Conservation (phyloP, 2,329 filamentous ascomycete species). For the Ophiocordyceps camponoti-leonardi region DNA sequence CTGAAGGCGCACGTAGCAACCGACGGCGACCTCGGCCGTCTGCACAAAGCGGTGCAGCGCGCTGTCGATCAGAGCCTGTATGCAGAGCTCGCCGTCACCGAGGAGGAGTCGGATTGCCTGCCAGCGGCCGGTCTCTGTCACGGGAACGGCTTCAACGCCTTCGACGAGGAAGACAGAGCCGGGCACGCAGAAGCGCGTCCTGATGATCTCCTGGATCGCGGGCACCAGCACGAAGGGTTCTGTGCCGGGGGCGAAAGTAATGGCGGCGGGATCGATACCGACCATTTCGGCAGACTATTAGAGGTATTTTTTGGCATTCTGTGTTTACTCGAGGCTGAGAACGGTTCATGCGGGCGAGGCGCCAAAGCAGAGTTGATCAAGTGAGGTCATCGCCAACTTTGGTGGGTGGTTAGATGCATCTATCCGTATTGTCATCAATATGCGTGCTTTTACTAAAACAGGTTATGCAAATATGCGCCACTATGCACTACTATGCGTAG, state of each 20-base stretch:
- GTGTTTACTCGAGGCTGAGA: background rate
- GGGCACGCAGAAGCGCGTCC: constrained; percentile 27
- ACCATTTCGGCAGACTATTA: constrained; percentile 5
- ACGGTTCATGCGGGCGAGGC: too few relatives aligned
- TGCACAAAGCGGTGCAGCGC: constrained; percentile 31
- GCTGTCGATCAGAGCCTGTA: constrained; percentile 31
- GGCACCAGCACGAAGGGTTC: constrained; percentile 15
- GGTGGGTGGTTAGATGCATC: too few relatives aligned
- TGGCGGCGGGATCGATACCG: constrained; percentile 11
- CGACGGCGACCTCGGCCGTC: constrained; percentile 23
- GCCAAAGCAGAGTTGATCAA: too few relatives aligned
- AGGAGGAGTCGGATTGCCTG: constrained; percentile 29
- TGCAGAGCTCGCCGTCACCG: constrained; percentile 33
- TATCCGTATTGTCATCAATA: too few relatives aligned
- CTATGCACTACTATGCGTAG: too few relatives aligned
- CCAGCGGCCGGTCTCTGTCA: constrained; percentile 19
- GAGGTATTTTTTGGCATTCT: background rate
- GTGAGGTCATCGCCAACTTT: too few relatives aligned
- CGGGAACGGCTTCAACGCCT: constrained; percentile 18
- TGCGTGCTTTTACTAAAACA: too few relatives aligned
- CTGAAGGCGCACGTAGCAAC: constrained; percentile 30
- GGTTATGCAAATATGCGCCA: too few relatives aligned
- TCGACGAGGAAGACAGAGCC: constrained; percentile 34
- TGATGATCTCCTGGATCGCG: constrained; percentile 29
- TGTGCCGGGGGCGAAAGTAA: constrained; percentile 7